Evolutionary conservation across 1,139 yeast genomes (phyloP).

Genomic region (Hemisphaericaspora xylofermentans): DNA sequence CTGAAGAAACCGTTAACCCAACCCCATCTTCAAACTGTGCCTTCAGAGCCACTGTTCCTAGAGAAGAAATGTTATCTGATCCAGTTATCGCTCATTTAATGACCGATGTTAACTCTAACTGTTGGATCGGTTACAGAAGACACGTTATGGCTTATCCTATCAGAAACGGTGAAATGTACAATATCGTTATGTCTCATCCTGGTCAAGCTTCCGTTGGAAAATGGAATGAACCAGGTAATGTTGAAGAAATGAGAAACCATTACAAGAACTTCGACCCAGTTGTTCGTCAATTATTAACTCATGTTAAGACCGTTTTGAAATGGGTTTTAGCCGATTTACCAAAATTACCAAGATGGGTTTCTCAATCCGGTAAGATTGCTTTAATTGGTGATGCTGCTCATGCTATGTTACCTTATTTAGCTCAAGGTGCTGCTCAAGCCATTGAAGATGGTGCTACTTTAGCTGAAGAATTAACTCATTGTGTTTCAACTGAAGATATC

Average conservation of each 20-base stretch:
- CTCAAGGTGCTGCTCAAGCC: conserved; percentile 44
- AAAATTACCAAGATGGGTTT: conserved; percentile 14
- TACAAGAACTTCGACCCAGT: conserved; percentile 14
- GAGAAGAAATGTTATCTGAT: conserved; percentile 15
- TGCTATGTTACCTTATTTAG: conserved; percentile 39
- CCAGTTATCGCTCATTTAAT: conserved; percentile 13
- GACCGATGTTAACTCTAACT: conserved; percentile 13
- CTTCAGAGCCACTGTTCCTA: conserved; percentile 20
- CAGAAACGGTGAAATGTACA: conserved; percentile 17
- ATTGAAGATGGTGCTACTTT: conserved; percentile 28
- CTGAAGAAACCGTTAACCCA: conserved; percentile 15
- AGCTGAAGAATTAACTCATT: conserved; percentile 13
- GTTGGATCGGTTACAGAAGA: conserved; percentile 15
- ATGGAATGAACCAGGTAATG: conserved; percentile 14
- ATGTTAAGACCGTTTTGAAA: conserved; percentile 11
- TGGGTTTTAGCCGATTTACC: conserved; percentile 15
- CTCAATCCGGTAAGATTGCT: conserved; percentile 20
- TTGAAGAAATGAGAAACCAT: conserved; percentile 13
- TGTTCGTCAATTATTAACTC: conserved; percentile 12
- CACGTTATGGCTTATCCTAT: conserved; percentile 15
- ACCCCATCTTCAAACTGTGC: conserved; percentile 14
- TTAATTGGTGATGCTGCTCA: conserved; percentile 39
- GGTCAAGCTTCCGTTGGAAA: conserved; percentile 14
- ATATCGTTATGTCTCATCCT: conserved; percentile 15
- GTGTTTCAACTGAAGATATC: conserved; percentile 10